A percentile compares a stretch with the other conserved stretches of the same genome.
Evolutionary conservation across 2,329 filamentous ascomycete genomes (phyloP).

Genomic region (Colletotrichum sp.): DNA sequence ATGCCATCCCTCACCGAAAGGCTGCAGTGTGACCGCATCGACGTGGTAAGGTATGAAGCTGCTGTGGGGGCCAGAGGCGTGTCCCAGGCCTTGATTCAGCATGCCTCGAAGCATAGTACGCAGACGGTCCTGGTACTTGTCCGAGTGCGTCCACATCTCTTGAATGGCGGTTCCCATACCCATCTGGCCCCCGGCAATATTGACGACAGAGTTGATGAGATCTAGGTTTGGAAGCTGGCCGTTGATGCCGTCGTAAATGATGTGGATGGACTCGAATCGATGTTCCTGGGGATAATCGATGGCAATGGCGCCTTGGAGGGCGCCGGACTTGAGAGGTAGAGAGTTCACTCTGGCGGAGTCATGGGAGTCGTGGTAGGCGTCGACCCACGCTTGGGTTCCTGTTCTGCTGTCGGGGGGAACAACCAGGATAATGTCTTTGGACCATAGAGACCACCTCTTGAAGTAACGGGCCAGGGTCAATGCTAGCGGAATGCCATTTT

Average conservation of each 20-base stretch:
- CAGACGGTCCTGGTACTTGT: constrained; percentile 82
- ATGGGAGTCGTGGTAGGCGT: constrained; percentile 94
- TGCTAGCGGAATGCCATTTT: constrained; percentile 85
- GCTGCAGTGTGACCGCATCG: constrained; percentile 91
- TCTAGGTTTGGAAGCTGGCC: constrained; percentile 95
- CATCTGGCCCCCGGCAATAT: constrained; percentile 91
- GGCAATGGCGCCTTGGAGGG: constrained; percentile 90
- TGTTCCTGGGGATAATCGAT: constrained; percentile 89
- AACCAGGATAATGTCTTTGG: constrained; percentile 95
- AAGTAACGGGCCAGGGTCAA: constrained; percentile 93
- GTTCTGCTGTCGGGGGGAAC: constrained; percentile 88
- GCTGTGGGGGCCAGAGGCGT: constrained; percentile 89
- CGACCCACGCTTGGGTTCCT: constrained; percentile 95
- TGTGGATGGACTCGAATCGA: constrained; percentile 85
- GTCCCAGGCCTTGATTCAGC: constrained; percentile 87
- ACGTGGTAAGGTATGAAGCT: constrained; percentile 98
- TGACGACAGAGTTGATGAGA: constrained; percentile 90
- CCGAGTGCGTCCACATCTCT: constrained; percentile 79
- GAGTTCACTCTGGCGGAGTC: constrained; percentile 72
- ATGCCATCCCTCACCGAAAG: constrained; percentile 91
- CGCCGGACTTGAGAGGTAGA: constrained; percentile 88
- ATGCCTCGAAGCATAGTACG: constrained; percentile 91
- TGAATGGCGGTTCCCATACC: constrained; percentile 84
- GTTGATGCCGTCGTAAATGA: constrained; percentile 95
- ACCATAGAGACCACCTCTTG: constrained; percentile 97